Evolutionary conservation across 2,329 filamentous ascomycete genomes (phyloP).

Genomic region (Penicillium sp.): DNA sequence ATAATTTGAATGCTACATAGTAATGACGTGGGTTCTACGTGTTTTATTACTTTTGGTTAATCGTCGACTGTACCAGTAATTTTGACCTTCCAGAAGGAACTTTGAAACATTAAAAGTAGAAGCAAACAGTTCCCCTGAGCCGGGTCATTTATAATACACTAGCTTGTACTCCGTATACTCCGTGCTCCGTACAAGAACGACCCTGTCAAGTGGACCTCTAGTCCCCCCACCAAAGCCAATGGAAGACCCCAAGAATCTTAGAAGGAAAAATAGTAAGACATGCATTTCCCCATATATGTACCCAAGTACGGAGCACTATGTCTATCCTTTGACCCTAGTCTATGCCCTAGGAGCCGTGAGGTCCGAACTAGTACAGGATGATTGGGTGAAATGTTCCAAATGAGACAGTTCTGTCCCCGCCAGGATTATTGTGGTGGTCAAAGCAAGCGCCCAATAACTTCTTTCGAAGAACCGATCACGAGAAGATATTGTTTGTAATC

Average conservation of each 20-base stretch:
- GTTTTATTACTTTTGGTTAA: neutral
- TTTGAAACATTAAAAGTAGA: neutral
- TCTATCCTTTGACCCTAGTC: neutral
- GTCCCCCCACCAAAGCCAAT: slow-evolving; percentile 22
- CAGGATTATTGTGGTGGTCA: neutral
- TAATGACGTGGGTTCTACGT: neutral
- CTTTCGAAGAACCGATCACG: neutral
- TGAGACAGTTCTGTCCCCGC: neutral
- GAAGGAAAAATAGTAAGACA: slow-evolving; percentile 21
- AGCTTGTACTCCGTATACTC: neutral
- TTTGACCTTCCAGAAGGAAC: slow-evolving; percentile 8
- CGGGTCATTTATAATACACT: slow-evolving; percentile 4
- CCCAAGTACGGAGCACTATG: neutral
- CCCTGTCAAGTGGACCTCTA: slow-evolving; percentile 24
- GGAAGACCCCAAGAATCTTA: slow-evolving; percentile 27
- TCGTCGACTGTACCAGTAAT: neutral
- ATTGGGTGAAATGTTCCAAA: neutral
- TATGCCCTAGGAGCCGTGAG: neutral
- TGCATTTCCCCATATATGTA: neutral
- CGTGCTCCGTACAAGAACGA: slow-evolving; percentile 9
- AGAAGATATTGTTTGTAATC: neutral
- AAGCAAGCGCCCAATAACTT: neutral
- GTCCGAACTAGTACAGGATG: neutral
- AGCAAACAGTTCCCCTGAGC: neutral
- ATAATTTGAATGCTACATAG: neutral